phyloP scores from a whole-genome alignment of 805 yeast species.

The Yamadazyma tumulicola region DNA sequence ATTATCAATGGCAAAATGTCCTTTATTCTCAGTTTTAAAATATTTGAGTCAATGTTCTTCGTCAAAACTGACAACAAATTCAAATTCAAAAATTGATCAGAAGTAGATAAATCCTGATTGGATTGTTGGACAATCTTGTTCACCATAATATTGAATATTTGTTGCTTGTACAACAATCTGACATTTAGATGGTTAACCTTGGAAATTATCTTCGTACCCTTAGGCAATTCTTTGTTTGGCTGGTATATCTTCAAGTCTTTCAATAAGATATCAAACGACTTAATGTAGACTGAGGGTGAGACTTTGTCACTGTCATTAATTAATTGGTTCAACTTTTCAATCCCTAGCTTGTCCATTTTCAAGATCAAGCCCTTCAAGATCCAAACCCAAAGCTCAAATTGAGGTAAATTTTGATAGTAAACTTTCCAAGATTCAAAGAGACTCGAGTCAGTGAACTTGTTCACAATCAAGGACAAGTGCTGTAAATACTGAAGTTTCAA shows the following conservation, averaged over 20 bases:
- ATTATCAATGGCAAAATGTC: constrained; percentile 68
- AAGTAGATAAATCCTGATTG: constrained; percentile 5
- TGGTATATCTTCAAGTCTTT: constrained; percentile 54
- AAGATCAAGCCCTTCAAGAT: constrained; percentile 64
- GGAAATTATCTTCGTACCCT: constrained; percentile 31
- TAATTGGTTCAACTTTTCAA: constrained; percentile 17
- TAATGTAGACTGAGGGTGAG: constrained; percentile 32
- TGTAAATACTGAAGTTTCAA: constrained; percentile 56
- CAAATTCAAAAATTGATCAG: constrained; percentile 45
- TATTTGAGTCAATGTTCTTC: constrained; percentile 60
- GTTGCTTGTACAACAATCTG: constrained; percentile 75
- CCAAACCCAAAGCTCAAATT: constrained; percentile 66
- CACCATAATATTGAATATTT: constrained; percentile 59
- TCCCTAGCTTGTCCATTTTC: constrained; percentile 45
- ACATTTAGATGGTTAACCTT: constrained; percentile 55
- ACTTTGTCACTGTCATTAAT: constrained; percentile 13
- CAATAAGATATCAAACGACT: constrained; percentile 59
- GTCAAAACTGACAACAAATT: constrained; percentile 66
- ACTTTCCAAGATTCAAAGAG: neutral
- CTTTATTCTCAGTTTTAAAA: constrained; percentile 62
- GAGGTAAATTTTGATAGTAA: constrained; percentile 9
- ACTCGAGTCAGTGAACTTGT: constrained; percentile 30
- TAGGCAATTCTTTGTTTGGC: constrained; percentile 40
- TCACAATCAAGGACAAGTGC: constrained; percentile 49
- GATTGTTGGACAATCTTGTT: constrained; percentile 36